Percentiles rank a stretch among this genome's conserved stretches.
Conservation (phyloP, 164 flowering plant genomes). For the Pachysandra terminalis region DNA sequence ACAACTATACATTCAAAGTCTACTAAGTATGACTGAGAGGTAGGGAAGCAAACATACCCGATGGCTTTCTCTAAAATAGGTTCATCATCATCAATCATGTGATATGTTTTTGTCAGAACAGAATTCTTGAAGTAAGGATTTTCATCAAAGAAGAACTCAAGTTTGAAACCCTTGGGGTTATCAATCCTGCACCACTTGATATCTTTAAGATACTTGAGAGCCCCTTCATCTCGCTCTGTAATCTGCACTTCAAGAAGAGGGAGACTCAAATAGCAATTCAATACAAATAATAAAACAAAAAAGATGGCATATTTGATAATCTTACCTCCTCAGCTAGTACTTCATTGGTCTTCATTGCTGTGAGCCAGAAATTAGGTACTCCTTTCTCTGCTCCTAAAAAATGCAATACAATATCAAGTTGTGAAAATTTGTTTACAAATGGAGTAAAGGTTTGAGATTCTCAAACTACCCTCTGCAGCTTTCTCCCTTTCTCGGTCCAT, state of each 20-base stretch:
- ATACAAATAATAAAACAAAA: not conserved
- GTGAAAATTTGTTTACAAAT: not conserved
- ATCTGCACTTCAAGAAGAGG: conserved; percentile 19
- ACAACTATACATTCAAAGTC: not conserved
- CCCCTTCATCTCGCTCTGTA: conserved; percentile 38
- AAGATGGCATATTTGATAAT: not conserved
- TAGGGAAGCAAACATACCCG: conserved; percentile 26
- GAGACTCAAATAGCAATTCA: not conserved
- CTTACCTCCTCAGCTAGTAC: conserved; percentile 33
- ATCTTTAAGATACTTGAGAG: conserved; percentile 38
- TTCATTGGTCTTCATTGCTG: conserved; percentile 41
- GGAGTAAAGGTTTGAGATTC: not conserved
- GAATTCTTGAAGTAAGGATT: conserved; percentile 42
- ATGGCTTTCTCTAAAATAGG: conserved; percentile 46
- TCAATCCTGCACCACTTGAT: conserved; percentile 40
- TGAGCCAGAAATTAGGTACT: conserved; percentile 40
- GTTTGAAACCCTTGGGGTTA: conserved; percentile 49
- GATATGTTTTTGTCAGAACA: conserved; percentile 41
- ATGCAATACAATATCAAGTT: not conserved
- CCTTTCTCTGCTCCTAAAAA: conserved; percentile 27
- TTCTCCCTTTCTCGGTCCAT: conserved; percentile 39
- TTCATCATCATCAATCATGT: conserved; percentile 50
- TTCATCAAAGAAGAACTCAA: conserved; percentile 43
- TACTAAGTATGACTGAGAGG: not conserved
- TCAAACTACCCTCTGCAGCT: conserved; percentile 33